Evolutionary conservation across 768 basidiomycete genomes (phyloP).

Genomic region (Tricholoma hemisulphureum): DNA sequence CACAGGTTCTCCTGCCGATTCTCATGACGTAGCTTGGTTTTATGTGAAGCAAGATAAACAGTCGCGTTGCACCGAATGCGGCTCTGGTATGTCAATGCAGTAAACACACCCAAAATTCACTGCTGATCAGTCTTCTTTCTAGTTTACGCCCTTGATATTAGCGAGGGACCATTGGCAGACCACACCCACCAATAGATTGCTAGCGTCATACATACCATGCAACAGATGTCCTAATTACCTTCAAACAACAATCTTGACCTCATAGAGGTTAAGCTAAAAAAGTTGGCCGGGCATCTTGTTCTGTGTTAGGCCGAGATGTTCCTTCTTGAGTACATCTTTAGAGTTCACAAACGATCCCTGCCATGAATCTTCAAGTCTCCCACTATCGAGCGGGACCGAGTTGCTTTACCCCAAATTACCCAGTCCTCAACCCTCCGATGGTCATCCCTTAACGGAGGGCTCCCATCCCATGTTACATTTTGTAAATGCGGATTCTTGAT

Average conservation of each 20-base stretch:
- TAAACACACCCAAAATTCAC: neutral
- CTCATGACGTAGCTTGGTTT: conserved; percentile 92
- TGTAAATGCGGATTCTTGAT: too few relatives aligned
- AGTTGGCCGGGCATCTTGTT: too few relatives aligned
- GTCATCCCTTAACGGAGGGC: too few relatives aligned
- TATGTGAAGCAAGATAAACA: conserved; percentile 60
- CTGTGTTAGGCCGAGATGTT: too few relatives aligned
- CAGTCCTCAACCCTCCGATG: too few relatives aligned
- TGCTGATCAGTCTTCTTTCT: conserved; percentile 4
- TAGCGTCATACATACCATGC: neutral
- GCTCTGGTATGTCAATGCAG: conserved; percentile 63
- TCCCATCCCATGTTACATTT: too few relatives aligned
- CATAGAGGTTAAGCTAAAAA: too few relatives aligned
- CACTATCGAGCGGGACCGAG: too few relatives aligned
- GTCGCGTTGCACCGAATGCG: conserved; percentile 89
- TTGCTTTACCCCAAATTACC: too few relatives aligned
- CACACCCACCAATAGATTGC: neutral
- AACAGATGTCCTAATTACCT: neutral
- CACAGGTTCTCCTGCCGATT: conserved; percentile 93
- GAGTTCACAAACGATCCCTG: too few relatives aligned
- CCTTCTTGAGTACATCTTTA: too few relatives aligned
- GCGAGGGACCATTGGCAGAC: conserved; percentile 2
- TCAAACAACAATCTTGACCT: neutral
- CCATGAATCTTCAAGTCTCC: too few relatives aligned
- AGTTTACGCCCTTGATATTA: conserved; percentile 75